Evolutionary conservation across 2,329 filamentous ascomycete genomes (phyloP).

Genomic region (Alternaria infectoria): DNA sequence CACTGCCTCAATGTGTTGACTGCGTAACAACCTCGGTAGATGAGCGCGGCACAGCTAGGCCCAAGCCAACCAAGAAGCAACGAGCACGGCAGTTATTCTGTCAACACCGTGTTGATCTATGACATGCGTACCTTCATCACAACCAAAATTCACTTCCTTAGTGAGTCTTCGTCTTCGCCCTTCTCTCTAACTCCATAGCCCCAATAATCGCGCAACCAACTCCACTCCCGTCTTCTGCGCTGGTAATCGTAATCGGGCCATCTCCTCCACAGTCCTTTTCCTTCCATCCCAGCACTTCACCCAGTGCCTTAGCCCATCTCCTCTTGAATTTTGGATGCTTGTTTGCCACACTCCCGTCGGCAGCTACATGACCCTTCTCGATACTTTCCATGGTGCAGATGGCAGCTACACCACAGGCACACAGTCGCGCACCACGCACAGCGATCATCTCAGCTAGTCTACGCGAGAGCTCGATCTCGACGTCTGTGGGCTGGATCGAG

Average conservation of each 20-base stretch:
- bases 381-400: constrained; percentile 46
- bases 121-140: neutral
- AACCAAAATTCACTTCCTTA: neutral
- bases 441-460: constrained; percentile 43
- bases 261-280: constrained; percentile 21
- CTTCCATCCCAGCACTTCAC: constrained; percentile 48
- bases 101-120: neutral
- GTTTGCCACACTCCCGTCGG: constrained; percentile 50
- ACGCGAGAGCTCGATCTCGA: constrained; percentile 37
- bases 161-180: neutral
- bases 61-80: neutral
- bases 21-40: neutral
- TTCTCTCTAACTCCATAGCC: constrained; percentile 38
- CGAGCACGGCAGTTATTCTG: neutral
- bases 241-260: constrained; percentile 47
- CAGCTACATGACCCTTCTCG: constrained; percentile 44
- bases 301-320: constrained; percentile 49
- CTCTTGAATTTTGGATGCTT: constrained; percentile 52
- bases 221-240: constrained; percentile 51
- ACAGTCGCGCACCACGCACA: constrained; percentile 44
- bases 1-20: neutral
- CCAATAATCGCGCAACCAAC: constrained; percentile 48
- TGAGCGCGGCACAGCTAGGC: neutral
- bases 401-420: constrained; percentile 48
- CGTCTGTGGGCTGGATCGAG: constrained; percentile 21